A percentile compares a stretch with the other conserved stretches of the same genome.
Conservation (phyloP, 2,329 filamentous ascomycete species). For the Scytalidium sp. region DNA sequence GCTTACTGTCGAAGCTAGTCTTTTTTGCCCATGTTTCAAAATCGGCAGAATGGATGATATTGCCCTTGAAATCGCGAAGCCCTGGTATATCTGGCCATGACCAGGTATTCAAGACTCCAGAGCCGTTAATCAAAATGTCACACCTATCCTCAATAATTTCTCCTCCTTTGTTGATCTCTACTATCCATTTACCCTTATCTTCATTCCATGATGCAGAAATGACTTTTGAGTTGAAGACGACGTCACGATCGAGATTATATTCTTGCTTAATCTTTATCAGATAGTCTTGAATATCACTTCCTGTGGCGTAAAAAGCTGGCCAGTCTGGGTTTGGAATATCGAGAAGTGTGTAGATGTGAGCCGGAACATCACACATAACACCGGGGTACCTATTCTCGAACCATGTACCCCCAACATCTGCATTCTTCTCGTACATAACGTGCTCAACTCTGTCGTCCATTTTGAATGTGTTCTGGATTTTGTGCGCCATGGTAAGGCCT, state of each 20-base stretch:
- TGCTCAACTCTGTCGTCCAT: slow-evolving; percentile 51
- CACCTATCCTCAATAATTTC: slow-evolving; percentile 21
- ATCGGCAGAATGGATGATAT: slow-evolving; percentile 48
- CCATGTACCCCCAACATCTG: slow-evolving; percentile 45
- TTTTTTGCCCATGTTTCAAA: slow-evolving; percentile 34
- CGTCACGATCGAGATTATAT: slow-evolving; percentile 35
- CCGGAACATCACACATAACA: slow-evolving; percentile 19
- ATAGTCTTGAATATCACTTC: neutral
- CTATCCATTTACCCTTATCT: slow-evolving; percentile 42
- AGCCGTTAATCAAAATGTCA: slow-evolving; percentile 6
- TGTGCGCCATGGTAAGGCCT: slow-evolving; percentile 34
- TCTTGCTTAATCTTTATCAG: neutral
- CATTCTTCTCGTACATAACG: slow-evolving; percentile 54
- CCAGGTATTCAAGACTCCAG: slow-evolving; percentile 33
- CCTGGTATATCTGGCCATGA: slow-evolving; percentile 37
- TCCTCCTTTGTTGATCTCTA: slow-evolving; percentile 34
- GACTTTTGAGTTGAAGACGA: no score
- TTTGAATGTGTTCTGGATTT: slow-evolving; percentile 7
- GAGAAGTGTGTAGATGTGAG: slow-evolving; percentile 50
- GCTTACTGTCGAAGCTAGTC: slow-evolving; percentile 34
- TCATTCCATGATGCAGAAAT: slow-evolving; percentile 52
- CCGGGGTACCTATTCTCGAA: slow-evolving; percentile 42
- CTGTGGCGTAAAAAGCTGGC: slow-evolving; percentile 55
- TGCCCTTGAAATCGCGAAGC: slow-evolving; percentile 45
- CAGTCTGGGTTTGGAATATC: slow-evolving; percentile 56